Base-by-base conservation (phyloP, 1,139 yeast genomes). In the Saccharomyces hybrid region DNA sequence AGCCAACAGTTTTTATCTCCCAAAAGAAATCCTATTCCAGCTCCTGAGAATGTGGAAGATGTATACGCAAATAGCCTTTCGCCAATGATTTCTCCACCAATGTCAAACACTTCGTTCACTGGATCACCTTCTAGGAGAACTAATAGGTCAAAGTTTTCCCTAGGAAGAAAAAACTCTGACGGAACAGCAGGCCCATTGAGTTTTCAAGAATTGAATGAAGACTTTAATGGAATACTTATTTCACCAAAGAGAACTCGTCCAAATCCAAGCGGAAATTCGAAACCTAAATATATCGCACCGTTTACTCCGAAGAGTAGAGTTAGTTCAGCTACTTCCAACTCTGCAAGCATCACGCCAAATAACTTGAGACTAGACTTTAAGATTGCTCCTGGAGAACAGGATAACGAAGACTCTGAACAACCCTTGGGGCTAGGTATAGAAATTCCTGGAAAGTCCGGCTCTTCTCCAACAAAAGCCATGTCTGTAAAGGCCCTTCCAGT, bases 401-500 rank as follows among this genome's bases (percentile, higher is more conserved):
- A 16, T 16, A 5, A 8, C 25, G 44, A 38, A 38, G 11, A 38
- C 4, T 16, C 44, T 16, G 34, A 54, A 14, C 46, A 51, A 32
- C 9, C 51, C 5, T 46, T 51, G 7, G 53, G 53, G 8, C 54
- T 42, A 46, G 55, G 53, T 29, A 49, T 50, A 7, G 49, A 28
- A 46, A 9, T 23, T 14, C 48, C 6, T 20, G 44, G 44, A 7
- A 38, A 38, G 13, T 5, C 44, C 9, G 44, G 25, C n/a, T 8
- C 26, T 38, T 38, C 25, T 16, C 44, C 25, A 4, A 16, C 44
- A 4, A 38, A 38, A 28, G 26, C 28, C 1, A 51, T 49, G 20
- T 48, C 55, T n/a, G 38, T 53, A 14, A 57, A 59, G 46, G 58
- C 61, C 6, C 62, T 56, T 27, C 60, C 57, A 2, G 26, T 62